A percentile compares a stretch with the other conserved stretches of the same genome.
Conservation (phyloP, 805 yeast species). For the Saturnispora silvae region DNA sequence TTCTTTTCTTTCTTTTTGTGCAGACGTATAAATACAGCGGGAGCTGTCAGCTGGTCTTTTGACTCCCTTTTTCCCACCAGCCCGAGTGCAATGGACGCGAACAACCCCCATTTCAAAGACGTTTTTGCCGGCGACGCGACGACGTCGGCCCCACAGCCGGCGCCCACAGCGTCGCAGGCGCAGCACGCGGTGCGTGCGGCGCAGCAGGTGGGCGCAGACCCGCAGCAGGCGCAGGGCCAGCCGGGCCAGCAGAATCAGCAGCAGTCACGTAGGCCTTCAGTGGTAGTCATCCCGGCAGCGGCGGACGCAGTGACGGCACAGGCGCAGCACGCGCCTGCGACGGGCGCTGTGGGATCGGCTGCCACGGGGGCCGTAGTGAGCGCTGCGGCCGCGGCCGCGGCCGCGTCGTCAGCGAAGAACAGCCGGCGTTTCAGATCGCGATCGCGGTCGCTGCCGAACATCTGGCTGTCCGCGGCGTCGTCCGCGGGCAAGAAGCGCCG, state of each 20-base stretch:
- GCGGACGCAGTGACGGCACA: background rate
- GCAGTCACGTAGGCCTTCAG: background rate
- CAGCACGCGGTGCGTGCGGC: no score
- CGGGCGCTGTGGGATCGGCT: background rate
- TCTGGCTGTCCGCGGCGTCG: constrained; percentile 19
- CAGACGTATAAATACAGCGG: no score
- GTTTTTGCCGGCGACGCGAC: no score
- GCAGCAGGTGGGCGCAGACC: no score
- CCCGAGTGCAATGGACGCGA: no score
- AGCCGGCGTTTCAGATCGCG: constrained; percentile 21
- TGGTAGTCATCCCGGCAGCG: background rate
- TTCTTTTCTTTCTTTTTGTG: no score
- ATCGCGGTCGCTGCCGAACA: constrained; percentile 28
- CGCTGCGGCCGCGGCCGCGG: background rate
- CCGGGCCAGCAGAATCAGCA: background rate
- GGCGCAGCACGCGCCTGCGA: background rate
- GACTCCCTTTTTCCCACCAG: no score
- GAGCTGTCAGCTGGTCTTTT: no score
- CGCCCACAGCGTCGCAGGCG: no score
- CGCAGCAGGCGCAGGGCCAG: background rate
- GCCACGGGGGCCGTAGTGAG: background rate
- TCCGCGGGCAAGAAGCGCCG: constrained; percentile 2
- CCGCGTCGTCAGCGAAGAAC: background rate
- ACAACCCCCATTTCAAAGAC: no score
- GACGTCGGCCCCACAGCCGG: no score